These are phyloP conservation scores for Umbelopsis isabellina DNA, from an alignment of 192 early-diverging fungal species.

Conservation along the genomic window DNA sequence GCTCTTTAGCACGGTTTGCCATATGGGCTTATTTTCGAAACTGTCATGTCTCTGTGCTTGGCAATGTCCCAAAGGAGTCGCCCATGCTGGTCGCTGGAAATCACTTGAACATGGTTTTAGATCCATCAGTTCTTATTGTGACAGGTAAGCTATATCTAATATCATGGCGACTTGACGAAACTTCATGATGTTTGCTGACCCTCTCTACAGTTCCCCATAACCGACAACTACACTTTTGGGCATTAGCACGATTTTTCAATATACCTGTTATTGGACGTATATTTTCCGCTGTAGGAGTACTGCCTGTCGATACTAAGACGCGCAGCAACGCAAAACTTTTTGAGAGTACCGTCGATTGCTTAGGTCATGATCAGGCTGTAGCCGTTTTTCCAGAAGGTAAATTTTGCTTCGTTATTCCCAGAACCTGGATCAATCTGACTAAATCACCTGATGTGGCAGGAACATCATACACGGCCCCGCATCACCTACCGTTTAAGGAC, in stretches of 20 bases:
- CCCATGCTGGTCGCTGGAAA: conserved; percentile 44
- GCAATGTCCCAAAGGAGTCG: conserved; percentile 38
- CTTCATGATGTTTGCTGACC: not conserved
- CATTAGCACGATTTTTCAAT: conserved; percentile 46
- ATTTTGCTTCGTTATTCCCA: not conserved
- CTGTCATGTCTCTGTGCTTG: conserved; percentile 34
- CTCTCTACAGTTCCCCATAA: conserved; percentile 40
- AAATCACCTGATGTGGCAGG: conserved; percentile 25
- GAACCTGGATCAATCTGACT: not conserved
- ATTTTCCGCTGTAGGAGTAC: conserved; percentile 40
- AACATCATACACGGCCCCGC: conserved; percentile 49
- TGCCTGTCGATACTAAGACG: conserved; percentile 53
- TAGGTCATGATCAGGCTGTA: conserved; percentile 44
- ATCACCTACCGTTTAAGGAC: conserved; percentile 50
- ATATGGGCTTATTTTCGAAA: conserved; percentile 41
- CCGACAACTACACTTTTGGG: conserved; percentile 56
- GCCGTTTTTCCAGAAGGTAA: conserved; percentile 56
- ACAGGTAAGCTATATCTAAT: not conserved
- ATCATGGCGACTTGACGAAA: no score
- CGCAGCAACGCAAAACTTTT: conserved; percentile 51
- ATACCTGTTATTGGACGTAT: conserved; percentile 40
- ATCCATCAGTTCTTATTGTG: conserved; percentile 47
- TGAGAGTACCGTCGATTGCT: conserved; percentile 43
- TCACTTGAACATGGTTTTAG: conserved; percentile 54
- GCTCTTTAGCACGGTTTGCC: conserved; percentile 30